Conservation (phyloP, 768 basidiomycete species). For the Serendipita sp. region DNA sequence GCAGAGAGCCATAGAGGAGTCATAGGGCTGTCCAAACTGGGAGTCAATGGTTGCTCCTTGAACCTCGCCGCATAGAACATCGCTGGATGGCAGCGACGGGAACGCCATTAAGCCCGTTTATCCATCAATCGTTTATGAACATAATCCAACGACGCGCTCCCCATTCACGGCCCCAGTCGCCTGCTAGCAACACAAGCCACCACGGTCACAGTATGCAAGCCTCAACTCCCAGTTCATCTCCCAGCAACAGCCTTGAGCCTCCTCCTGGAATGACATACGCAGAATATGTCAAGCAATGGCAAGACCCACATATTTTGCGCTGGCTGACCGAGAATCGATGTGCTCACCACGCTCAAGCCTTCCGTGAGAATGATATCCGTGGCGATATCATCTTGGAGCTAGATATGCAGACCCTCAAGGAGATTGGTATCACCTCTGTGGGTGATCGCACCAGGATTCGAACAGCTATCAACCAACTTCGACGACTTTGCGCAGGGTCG, state of each 20-base stretch:
- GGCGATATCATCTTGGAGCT: constrained; percentile 85
- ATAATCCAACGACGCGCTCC: not conserved
- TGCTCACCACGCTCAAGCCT: constrained; percentile 43
- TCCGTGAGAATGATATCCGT: constrained; percentile 76
- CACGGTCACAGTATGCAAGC: not conserved
- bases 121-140: not conserved
- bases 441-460: constrained; percentile 83
- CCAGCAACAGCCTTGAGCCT: constrained; percentile 28
- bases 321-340: constrained; percentile 76
- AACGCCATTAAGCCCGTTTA: constrained; percentile 2
- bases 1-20: not conserved
- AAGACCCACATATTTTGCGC: constrained; percentile 51
- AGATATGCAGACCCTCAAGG: constrained; percentile 71
- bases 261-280: constrained; percentile 41
- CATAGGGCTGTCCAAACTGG: not conserved
- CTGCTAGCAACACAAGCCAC: not conserved
- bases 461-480: constrained; percentile 64
- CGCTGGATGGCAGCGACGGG: constrained; percentile 1
- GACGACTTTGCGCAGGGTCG: constrained; percentile 32
- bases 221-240: not conserved
- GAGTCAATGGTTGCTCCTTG: not conserved
- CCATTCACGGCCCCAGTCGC: not conserved
- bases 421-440: constrained; percentile 78
- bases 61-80: not conserved
- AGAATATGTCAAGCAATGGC: constrained; percentile 46